Evolutionary conservation across 169 alveolate species (phyloP), one percentile per base, ranked within the genome.

Genomic region (Plasmodium gonderi): DNA sequence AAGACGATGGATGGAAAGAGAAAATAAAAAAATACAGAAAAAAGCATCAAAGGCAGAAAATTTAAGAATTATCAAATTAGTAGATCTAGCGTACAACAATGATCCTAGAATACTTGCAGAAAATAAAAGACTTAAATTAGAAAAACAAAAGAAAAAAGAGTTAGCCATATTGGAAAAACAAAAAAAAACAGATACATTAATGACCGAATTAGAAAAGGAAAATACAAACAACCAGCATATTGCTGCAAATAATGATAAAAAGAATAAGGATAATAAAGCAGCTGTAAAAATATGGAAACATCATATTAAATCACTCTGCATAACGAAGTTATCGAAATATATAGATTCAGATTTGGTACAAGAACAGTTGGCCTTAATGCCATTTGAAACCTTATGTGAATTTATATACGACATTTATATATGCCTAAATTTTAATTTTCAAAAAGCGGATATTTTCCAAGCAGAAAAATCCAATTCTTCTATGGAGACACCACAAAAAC

Each of bases 1-100:
- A 94, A 96, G 98, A 90, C 95, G 99, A 80, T 98, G 98, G 98
- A 98, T 98, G 99, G 98, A 97, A 74, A 97, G 98, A 64, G 99
- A 98, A 90, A 98, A 98, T 95, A 96, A 93, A 69, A 98, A 97
- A 95, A 96, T 97, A 80, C 98, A 97, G 74, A 96, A 96, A 14
- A 96, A 97, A 80, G 96, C 97, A 20, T 91, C 95, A 29, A 97
- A 95, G 90, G 96, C 95, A 69, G 99, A 98, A 94, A 95, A 97
- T 76, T 91, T 97, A 26, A 95, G 99, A 95, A 97, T 98, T 23
- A 97, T 95, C 60, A 97, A 96, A 93, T 95, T 98, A 26, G 98
- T 97, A 20, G 98, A 97, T 91, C 78, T 97, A 3, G 98, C 99
- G 0, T 97, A 97, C 91, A 96, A 97, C 91, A 92, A 93, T 91